Conservation (phyloP, 2,329 filamentous ascomycete genomes). For the Fusarium transvaalense region DNA sequence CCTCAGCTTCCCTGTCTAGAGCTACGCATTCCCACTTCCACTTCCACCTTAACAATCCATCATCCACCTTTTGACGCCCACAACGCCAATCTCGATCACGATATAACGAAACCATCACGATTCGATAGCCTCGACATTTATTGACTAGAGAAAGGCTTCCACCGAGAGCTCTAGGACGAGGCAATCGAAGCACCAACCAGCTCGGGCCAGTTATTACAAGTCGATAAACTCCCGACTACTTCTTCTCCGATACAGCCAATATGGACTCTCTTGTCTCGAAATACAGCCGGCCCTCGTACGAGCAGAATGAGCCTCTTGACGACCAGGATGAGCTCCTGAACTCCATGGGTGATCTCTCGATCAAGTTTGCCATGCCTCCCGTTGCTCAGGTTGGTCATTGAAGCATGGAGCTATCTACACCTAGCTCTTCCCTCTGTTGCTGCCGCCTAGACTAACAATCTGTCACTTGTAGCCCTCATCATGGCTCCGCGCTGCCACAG, state of each 20-base stretch:
- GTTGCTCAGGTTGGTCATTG: slow-evolving; percentile 80
- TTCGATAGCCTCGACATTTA: slow-evolving; percentile 9
- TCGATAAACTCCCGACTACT: slow-evolving; percentile 9
- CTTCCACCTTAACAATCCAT: slow-evolving; percentile 27
- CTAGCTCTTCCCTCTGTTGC: not conserved
- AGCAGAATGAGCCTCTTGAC: slow-evolving; percentile 77
- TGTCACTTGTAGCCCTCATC: slow-evolving; percentile 75
- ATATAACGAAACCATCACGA: slow-evolving; percentile 25
- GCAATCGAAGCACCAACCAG: slow-evolving; percentile 16
- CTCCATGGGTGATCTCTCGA: slow-evolving; percentile 79
- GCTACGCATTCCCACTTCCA: slow-evolving; percentile 39
- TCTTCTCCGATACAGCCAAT: slow-evolving; percentile 42
- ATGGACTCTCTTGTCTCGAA: slow-evolving; percentile 96
- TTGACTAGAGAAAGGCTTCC: slow-evolving; percentile 2
- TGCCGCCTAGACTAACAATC: slow-evolving; percentile 15
- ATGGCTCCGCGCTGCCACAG: slow-evolving; percentile 96
- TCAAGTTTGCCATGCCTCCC: slow-evolving; percentile 95
- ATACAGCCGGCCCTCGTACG: slow-evolving; percentile 84
- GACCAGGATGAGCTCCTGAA: slow-evolving; percentile 81
- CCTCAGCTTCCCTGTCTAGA: slow-evolving; percentile 45
- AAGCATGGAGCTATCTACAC: not conserved
- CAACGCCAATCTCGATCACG: slow-evolving; percentile 24
- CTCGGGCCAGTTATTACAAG: slow-evolving; percentile 22
- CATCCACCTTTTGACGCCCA: slow-evolving; percentile 16
- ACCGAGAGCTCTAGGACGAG: slow-evolving; percentile 18